phyloP scores from a whole-genome alignment of 2,329 filamentous ascomycete genomes.

The Ascochyta pisi region DNA sequence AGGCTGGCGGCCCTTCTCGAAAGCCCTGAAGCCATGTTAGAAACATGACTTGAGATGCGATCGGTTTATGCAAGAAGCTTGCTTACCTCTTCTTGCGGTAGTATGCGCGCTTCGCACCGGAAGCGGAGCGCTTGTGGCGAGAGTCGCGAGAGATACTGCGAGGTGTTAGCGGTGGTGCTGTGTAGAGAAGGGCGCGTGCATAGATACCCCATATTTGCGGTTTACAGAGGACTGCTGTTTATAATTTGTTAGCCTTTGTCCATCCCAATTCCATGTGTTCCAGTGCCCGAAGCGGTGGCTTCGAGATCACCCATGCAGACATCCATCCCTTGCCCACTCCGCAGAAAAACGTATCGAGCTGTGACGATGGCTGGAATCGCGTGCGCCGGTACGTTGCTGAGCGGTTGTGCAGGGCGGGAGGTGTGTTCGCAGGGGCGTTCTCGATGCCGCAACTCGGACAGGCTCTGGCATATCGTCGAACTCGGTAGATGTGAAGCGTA shows the following conservation, averaged over 20 bases:
- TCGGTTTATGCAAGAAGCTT: conserved; percentile 59
- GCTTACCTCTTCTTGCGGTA: conserved; percentile 64
- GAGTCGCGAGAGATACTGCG: conserved; percentile 97
- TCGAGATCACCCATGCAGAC: conserved; percentile 8
- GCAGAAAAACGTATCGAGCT: conserved; percentile 25
- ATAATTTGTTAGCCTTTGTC: conserved; percentile 39
- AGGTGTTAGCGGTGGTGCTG: conserved; percentile 45
- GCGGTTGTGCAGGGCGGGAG: conserved; percentile 19
- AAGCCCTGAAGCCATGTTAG: conserved; percentile 84
- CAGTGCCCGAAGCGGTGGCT: conserved; percentile 23
- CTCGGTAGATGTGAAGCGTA: conserved; percentile 30
- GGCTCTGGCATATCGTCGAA: conserved; percentile 14
- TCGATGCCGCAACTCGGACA: conserved; percentile 28
- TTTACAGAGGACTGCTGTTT: conserved; percentile 52
- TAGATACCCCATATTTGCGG: conserved; percentile 61
- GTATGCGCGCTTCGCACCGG: conserved; percentile 84
- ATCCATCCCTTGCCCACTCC: conserved; percentile 8
- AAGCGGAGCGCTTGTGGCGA: conserved; percentile 99
- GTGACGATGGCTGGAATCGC: conserved; percentile 24
- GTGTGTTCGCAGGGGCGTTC: conserved; percentile 15
- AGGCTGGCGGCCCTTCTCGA: conserved; percentile 99
- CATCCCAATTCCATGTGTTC: conserved; percentile 6
- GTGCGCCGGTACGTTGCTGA: conserved; percentile 30
- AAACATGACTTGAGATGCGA: conserved; percentile 68
- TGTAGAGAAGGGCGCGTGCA: conserved; percentile 10